Base-by-base conservation (phyloP, 352 stramenopile species). In the Phytopythium ostracodes region DNA sequence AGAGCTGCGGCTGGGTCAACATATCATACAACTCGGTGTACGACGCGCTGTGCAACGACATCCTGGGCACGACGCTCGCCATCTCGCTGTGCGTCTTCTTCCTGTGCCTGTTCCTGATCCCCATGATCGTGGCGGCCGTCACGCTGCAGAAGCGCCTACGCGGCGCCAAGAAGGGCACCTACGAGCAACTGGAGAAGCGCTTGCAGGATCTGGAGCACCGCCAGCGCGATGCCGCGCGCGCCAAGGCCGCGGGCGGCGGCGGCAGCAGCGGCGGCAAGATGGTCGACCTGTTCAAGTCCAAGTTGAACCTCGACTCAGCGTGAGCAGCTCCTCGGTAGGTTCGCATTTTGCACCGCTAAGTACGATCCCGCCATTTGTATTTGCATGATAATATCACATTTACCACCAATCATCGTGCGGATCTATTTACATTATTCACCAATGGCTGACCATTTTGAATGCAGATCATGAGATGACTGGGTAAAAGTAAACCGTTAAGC, bases 1-100 rank as follows among this genome's bases (percentile, higher is more conserved):
- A 88, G 53, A 85, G 84, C 66, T 94, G 86, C 60, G 71, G 78
- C 24, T 94, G 86, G 86, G 72, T 89, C 75, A 92, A 92, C 60
- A 75, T 92, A 44, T 84, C 81, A 22, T 94, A 88, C 75, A 88
- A 91, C 64, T 70, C 83, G 49, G 81, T 93, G 12, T 80, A 92
- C 64, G 74, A 85, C 49, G 65, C 79, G 29, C 67, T 94, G 24
- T 94, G 86, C 66, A 75, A 74, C 43, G 78, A 92, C 65, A 75
- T 94, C 12, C 65, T 94, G 55, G 84, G 84, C 62, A 89, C 81
- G 43, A 91, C 81, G 51, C 73, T 94, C 18, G 81, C 77, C 12
- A 90, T 94, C 58, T 84, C 85, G 57, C 70, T 94, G 4, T 89
- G 80, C 61, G 75, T 89, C 27, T 76, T 92, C 49, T 89, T 92